These are phyloP conservation scores for Macrocystidia cucumis DNA, from an alignment of 1,284 basidiomycete genomes.

Conservation along the genomic window DNA sequence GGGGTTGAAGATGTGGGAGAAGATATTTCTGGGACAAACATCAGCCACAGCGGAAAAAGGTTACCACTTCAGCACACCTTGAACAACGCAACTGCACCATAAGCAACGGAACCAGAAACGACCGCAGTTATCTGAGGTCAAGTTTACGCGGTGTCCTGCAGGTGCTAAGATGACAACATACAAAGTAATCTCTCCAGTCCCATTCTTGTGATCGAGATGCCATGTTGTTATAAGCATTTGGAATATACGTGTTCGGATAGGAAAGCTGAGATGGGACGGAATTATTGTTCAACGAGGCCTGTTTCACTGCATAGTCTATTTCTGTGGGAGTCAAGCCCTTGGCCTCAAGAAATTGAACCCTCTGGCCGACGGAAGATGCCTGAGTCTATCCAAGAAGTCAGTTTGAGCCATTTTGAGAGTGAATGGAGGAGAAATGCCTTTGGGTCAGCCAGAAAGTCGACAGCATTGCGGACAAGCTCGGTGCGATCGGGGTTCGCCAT, in stretches of 20 bases:
- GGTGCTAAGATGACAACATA: slow-evolving; percentile 31
- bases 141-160: slow-evolving; percentile 19
- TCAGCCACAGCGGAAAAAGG: not conserved
- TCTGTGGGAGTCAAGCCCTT: slow-evolving; percentile 84
- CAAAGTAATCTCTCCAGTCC: slow-evolving; percentile 96
- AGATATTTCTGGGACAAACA: slow-evolving; percentile 70
- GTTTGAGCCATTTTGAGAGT: slow-evolving; percentile 4
- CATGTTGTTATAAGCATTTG: too few relatives aligned
- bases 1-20: slow-evolving; percentile 87
- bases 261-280: too few relatives aligned
- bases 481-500: too few relatives aligned
- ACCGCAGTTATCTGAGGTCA: slow-evolving; percentile 81
- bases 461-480: slow-evolving; percentile 74
- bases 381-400: slow-evolving; percentile 48
- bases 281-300: slow-evolving; percentile 25
- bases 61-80: slow-evolving; percentile 42
- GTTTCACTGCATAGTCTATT: slow-evolving; percentile 82
- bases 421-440: slow-evolving; percentile 33
- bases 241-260: too few relatives aligned
- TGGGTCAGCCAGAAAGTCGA: slow-evolving; percentile 74
- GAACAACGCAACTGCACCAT: slow-evolving; percentile 82
- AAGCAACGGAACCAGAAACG: slow-evolving; percentile 85
- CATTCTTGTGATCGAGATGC: slow-evolving; percentile 44
- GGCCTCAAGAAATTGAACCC: slow-evolving; percentile 89
- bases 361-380: slow-evolving; percentile 74